These are phyloP conservation scores for Goffeauzyma gilvescens DNA, from an alignment of 768 basidiomycete genomes.

Conservation along the genomic window DNA sequence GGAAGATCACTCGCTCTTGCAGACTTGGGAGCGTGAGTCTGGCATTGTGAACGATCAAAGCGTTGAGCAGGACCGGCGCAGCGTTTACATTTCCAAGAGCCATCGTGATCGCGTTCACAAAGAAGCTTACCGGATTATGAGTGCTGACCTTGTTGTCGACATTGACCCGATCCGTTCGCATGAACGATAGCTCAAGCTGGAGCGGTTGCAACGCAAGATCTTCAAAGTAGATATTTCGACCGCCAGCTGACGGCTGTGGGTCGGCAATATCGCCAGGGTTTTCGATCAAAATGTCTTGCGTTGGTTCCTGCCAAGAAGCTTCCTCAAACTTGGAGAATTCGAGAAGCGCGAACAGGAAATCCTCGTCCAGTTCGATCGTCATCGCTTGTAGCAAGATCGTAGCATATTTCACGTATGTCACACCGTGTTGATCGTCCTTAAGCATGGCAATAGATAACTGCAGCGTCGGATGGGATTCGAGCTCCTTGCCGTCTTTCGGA, in stretches of 20 bases:
- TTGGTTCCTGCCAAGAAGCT: conserved; percentile 64
- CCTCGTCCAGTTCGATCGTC: conserved; percentile 93
- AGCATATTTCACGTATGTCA: conserved; percentile 93
- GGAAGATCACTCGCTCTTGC: conserved; percentile 63
- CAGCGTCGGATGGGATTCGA: conserved; percentile 69
- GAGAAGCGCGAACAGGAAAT: conserved; percentile 75
- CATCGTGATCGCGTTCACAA: conserved; percentile 89
- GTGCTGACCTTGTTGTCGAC: conserved; percentile 61
- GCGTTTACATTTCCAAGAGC: conserved; percentile 92
- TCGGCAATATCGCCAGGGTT: conserved; percentile 43
- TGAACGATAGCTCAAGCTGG: conserved; percentile 78
- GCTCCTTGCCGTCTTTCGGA: conserved; percentile 42
- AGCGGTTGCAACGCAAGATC: conserved; percentile 86
- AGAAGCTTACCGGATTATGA: conserved; percentile 77
- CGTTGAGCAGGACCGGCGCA: conserved; percentile 82
- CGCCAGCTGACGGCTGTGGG: conserved; percentile 32
- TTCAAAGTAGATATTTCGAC: conserved; percentile 83
- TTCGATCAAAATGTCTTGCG: conserved; percentile 55
- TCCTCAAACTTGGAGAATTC: conserved; percentile 82
- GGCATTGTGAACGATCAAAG: conserved; percentile 83
- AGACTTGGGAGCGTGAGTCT: conserved; percentile 68
- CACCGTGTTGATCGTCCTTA: conserved; percentile 94
- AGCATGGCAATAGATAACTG: conserved; percentile 74
- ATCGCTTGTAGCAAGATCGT: conserved; percentile 81
- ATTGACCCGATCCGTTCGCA: conserved; percentile 84